Percentiles rank a stretch among this genome's conserved stretches.
Conservation (phyloP, 176 grass and related monocot species). For the Pontederia crassipes region DNA sequence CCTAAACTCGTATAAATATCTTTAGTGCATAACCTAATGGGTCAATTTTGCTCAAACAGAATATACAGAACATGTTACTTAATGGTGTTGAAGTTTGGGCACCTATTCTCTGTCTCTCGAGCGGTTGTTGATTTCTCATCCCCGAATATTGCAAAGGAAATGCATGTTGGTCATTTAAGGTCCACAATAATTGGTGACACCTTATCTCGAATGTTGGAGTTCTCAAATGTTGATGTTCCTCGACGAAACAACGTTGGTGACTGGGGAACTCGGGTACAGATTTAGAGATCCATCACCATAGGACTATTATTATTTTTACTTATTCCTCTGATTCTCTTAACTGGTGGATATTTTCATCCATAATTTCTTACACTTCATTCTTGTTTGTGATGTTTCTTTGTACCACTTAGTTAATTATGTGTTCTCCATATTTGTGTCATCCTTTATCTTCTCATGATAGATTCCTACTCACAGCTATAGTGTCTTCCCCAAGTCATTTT, state of each 20-base stretch:
- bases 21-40: background rate
- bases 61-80: slow-evolving; percentile 82
- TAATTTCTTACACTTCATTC: background rate
- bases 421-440: too few relatives aligned
- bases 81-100: slow-evolving; percentile 81
- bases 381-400: too few relatives aligned
- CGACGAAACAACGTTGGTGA: slow-evolving; percentile 94
- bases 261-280: slow-evolving; percentile 88
- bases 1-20: background rate
- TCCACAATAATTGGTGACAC: slow-evolving; percentile 95
- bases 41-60: slow-evolving; percentile 29
- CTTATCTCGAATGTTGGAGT: slow-evolving; percentile 89
- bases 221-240: slow-evolving; percentile 75
- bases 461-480: too few relatives aligned
- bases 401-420: too few relatives aligned
- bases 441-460: too few relatives aligned
- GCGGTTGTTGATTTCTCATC: slow-evolving; percentile 87
- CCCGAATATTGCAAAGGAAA: slow-evolving; percentile 98
- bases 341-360: background rate
- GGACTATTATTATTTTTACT: background rate
- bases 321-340: background rate
- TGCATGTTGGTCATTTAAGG: slow-evolving; percentile 92
- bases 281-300: background rate
- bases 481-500: too few relatives aligned
- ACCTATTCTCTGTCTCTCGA: slow-evolving; percentile 51